Conservation (phyloP, 805 yeast species). For the Wickerhamiella sergipiensis region DNA sequence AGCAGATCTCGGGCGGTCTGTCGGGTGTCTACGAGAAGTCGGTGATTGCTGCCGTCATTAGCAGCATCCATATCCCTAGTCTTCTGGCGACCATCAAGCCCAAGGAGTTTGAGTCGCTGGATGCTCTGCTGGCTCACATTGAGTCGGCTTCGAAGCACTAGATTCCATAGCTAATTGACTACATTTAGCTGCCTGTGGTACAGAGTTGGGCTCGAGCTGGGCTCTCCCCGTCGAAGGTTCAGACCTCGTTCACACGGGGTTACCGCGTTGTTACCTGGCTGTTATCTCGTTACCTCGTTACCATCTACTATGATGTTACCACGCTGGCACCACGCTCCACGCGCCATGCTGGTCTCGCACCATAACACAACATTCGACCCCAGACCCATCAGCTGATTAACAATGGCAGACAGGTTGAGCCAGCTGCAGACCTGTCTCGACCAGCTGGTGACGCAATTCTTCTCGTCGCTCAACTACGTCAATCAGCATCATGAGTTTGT, state of each 20-base stretch:
- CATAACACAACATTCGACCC: too few relatives aligned
- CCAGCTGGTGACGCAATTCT: slow-evolving; percentile 30
- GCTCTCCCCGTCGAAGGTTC: too few relatives aligned
- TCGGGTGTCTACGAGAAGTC: not conserved
- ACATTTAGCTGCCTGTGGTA: too few relatives aligned
- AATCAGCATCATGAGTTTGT: slow-evolving; percentile 61
- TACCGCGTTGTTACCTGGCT: too few relatives aligned
- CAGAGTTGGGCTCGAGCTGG: too few relatives aligned
- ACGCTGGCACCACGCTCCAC: too few relatives aligned
- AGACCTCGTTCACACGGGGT: too few relatives aligned
- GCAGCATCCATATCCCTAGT: not conserved
- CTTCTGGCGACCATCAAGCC: not conserved
- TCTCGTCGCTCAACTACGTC: slow-evolving; percentile 27
- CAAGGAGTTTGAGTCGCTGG: not conserved
- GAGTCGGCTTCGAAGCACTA: not conserved
- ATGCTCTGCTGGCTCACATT: not conserved
- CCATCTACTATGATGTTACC: too few relatives aligned
- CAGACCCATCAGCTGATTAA: not conserved
- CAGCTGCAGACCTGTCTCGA: slow-evolving; percentile 84
- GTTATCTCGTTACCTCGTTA: too few relatives aligned
- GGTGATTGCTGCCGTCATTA: not conserved
- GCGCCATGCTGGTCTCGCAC: too few relatives aligned
- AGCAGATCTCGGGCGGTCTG: not conserved
- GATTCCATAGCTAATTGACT: not conserved
- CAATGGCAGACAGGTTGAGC: slow-evolving; percentile 79